phyloP scores from a whole-genome alignment of 768 basidiomycete genomes.

The Vararia minispora region DNA sequence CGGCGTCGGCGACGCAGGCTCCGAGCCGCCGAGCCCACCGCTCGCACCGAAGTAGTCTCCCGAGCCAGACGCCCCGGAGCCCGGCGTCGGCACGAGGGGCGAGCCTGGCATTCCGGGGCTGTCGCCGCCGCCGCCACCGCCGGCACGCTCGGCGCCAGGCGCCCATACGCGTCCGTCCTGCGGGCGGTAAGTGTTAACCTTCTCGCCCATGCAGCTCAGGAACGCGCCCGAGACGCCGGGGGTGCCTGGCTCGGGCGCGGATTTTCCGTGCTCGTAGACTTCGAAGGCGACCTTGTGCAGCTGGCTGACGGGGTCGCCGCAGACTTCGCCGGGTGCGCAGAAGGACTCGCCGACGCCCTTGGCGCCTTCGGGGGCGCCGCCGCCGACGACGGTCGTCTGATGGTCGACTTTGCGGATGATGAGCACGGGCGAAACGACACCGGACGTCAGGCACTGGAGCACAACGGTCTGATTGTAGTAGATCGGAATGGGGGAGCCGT shows the following conservation, averaged over 20 bases:
- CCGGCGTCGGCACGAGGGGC: constrained; percentile 55
- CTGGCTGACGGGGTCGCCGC: constrained; percentile 91
- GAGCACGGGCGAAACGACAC: constrained; percentile 85
- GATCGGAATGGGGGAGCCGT: constrained; percentile 78
- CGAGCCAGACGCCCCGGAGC: constrained; percentile 33
- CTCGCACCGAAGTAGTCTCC: constrained; percentile 52
- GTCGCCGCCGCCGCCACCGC: constrained; percentile 32
- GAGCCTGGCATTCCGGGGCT: constrained; percentile 49
- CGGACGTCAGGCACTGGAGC: constrained; percentile 87
- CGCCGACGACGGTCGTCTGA: constrained; percentile 82
- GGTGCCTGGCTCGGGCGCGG: constrained; percentile 63
- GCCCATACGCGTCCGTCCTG: constrained; percentile 73
- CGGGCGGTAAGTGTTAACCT: constrained; percentile 83
- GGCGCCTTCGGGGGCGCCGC: constrained; percentile 79
- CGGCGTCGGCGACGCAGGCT: constrained; percentile 56
- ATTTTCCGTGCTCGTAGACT: constrained; percentile 65
- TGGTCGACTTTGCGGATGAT: constrained; percentile 93
- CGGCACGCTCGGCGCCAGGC: constrained; percentile 18
- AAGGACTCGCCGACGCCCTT: constrained; percentile 79
- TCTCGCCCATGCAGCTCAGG: constrained; percentile 87
- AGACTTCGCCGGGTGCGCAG: constrained; percentile 75
- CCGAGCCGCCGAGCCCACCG: constrained; percentile 42
- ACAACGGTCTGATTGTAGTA: constrained; percentile 97
- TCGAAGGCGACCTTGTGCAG: constrained; percentile 94
- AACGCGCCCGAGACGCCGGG: constrained; percentile 75